Percentiles rank a stretch among this genome's conserved stretches.
These are phyloP conservation scores for Pythium plurisporium DNA, from an alignment of 352 stramenopile species.

Conservation along the genomic window DNA sequence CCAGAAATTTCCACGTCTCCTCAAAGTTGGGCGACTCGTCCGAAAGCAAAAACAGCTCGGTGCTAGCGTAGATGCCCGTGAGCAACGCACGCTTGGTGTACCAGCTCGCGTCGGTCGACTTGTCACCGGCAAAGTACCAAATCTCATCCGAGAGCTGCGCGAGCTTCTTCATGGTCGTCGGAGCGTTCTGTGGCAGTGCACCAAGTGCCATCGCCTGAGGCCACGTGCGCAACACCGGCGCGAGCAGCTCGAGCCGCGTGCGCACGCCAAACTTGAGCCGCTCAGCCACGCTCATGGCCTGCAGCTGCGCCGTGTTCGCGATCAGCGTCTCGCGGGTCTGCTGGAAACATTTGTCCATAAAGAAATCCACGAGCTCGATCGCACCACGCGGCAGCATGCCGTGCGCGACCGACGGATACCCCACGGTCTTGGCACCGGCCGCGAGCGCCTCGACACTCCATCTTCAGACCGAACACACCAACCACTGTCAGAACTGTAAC, in stretches of 20 bases:
- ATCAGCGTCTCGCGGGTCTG: conserved; percentile 60
- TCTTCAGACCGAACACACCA: conserved; percentile 23
- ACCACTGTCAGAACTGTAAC: not conserved
- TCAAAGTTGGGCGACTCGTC: conserved; percentile 68
- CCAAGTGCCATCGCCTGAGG: conserved; percentile 78
- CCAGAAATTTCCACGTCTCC: conserved; percentile 80
- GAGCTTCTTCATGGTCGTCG: conserved; percentile 66
- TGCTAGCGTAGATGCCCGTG: conserved; percentile 74
- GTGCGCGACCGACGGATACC: conserved; percentile 76
- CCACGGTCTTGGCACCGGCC: conserved; percentile 57
- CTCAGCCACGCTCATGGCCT: conserved; percentile 68
- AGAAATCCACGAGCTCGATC: conserved; percentile 81
- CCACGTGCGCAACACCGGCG: conserved; percentile 56
- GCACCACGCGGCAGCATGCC: conserved; percentile 75
- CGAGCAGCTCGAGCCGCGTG: conserved; percentile 58
- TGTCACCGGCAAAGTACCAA: conserved; percentile 85
- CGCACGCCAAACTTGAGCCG: conserved; percentile 79
- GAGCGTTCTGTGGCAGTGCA: conserved; percentile 68
- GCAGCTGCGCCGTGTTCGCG: conserved; percentile 50
- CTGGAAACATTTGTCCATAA: conserved; percentile 73
- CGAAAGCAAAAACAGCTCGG: conserved; percentile 83
- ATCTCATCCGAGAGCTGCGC: conserved; percentile 75
- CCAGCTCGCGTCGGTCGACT: conserved; percentile 79
- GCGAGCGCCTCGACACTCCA: conserved; percentile 75
- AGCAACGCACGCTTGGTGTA: conserved; percentile 84